Percentiles rank a stretch among this genome's conserved stretches.
Evolutionary conservation across 768 basidiomycete species (phyloP).

Genomic region (Mycena polygramma): DNA sequence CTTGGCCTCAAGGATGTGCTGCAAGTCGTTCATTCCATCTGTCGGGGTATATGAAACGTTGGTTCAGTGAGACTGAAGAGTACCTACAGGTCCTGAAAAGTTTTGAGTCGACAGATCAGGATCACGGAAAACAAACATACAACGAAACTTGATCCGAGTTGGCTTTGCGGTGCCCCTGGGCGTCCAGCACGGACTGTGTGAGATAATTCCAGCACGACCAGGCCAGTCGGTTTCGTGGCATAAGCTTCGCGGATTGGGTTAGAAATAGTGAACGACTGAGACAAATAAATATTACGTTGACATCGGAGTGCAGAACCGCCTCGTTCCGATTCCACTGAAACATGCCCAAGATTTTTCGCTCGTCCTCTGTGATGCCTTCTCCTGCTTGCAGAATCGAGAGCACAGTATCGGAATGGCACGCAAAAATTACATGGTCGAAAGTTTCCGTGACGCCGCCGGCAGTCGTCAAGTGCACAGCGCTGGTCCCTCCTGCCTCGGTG

Average conservation of each 20-base stretch:
- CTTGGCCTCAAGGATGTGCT: slow-evolving; percentile 67
- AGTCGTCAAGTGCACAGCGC: slow-evolving; percentile 60
- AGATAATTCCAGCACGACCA: slow-evolving; percentile 90
- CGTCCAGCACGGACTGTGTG: slow-evolving; percentile 59
- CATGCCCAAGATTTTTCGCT: slow-evolving; percentile 66
- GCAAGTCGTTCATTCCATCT: slow-evolving; percentile 85
- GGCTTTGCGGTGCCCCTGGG: slow-evolving; percentile 51
- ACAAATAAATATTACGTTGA: slow-evolving; percentile 57
- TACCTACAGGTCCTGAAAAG: slow-evolving; percentile 58
- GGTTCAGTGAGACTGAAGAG: neutral
- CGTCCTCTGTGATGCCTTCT: slow-evolving; percentile 61
- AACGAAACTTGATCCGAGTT: slow-evolving; percentile 73
- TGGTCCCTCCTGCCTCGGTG: slow-evolving; percentile 34
- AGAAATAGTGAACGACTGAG: neutral
- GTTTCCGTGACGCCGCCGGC: slow-evolving; percentile 55
- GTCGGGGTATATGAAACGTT: slow-evolving; percentile 15
- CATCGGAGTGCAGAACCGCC: slow-evolving; percentile 76
- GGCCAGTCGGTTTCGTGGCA: slow-evolving; percentile 71
- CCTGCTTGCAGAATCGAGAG: slow-evolving; percentile 66
- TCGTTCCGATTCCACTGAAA: slow-evolving; percentile 80
- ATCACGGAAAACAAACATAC: slow-evolving; percentile 53
- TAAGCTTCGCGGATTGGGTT: slow-evolving; percentile 58
- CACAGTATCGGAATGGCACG: slow-evolving; percentile 78
- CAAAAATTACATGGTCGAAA: slow-evolving; percentile 82
- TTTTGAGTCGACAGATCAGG: slow-evolving; percentile 11